A percentile compares a stretch with the other conserved stretches of the same genome.
These are phyloP conservation scores for Platismatia glauca DNA, from an alignment of 495 filamentous ascomycete species.

Conservation along the genomic window DNA sequence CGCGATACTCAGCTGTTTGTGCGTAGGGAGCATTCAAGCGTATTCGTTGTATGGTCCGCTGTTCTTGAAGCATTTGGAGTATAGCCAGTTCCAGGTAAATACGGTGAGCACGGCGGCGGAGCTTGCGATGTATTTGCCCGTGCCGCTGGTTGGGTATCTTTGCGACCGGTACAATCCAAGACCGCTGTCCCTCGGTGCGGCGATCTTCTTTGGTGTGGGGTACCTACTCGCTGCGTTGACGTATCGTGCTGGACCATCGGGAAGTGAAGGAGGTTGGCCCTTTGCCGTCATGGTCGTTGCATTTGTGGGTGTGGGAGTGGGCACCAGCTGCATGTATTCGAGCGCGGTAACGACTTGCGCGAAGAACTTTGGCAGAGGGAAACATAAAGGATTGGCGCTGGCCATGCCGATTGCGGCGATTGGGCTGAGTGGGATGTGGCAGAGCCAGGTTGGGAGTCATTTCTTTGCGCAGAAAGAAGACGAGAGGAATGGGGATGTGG, in stretches of 20 bases:
- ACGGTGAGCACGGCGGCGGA: slow-evolving; percentile 74
- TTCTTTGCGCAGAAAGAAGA: slow-evolving; percentile 57
- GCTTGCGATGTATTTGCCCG: slow-evolving; percentile 78
- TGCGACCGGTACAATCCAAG: slow-evolving; percentile 82
- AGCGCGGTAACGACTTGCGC: slow-evolving; percentile 84
- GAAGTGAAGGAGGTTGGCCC: slow-evolving; percentile 53
- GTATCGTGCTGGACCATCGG: slow-evolving; percentile 55
- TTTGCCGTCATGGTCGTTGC: slow-evolving; percentile 76
- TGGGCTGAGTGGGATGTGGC: slow-evolving; percentile 89
- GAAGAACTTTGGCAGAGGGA: slow-evolving; percentile 90
- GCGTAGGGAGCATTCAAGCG: slow-evolving; percentile 74
- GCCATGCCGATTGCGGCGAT: slow-evolving; percentile 87
- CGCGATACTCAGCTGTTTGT: slow-evolving; percentile 58
- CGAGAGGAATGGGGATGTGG: slow-evolving; percentile 67
- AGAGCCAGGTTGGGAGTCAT: slow-evolving; percentile 74
- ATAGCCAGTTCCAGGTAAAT: slow-evolving; percentile 87
- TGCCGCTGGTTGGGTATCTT: slow-evolving; percentile 79
- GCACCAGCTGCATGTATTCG: slow-evolving; percentile 80
- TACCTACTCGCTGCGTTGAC: slow-evolving; percentile 77
- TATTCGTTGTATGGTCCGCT: slow-evolving; percentile 88
- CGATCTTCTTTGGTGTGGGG: slow-evolving; percentile 63
- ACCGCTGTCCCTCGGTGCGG: slow-evolving; percentile 61
- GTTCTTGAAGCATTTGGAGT: slow-evolving; percentile 73
- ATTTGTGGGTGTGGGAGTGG: slow-evolving; percentile 72
- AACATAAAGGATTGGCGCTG: slow-evolving; percentile 78